Percentiles rank a stretch among this genome's conserved stretches.
phyloP scores from a whole-genome alignment of 148 eudicot species.

The Vaccinium macrocarpon region DNA sequence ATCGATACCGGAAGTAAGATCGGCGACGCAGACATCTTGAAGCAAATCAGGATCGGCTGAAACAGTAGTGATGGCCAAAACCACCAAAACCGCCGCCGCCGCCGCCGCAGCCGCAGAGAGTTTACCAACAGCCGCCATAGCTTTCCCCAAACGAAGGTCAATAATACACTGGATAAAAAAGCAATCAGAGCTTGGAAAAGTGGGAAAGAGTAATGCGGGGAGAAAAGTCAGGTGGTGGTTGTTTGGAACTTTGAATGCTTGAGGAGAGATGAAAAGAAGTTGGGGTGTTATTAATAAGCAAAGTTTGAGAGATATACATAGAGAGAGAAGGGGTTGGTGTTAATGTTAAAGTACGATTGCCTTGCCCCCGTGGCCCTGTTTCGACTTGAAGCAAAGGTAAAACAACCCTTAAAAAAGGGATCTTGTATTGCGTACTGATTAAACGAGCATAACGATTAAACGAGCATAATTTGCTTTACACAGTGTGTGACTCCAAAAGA shows the following conservation, averaged over 20 bases:
- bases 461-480: too few species aligned
- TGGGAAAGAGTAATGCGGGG: neutral
- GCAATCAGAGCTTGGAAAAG: constrained; percentile 13
- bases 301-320: neutral
- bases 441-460: too few species aligned
- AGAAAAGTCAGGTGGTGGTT: constrained; percentile 2
- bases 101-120: neutral
- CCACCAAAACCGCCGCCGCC: constrained; percentile 1
- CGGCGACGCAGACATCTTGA: constrained; percentile 40
- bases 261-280: neutral
- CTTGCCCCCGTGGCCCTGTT: neutral
- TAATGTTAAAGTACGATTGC: neutral
- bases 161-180: neutral
- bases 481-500: neutral
- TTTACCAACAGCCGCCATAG: constrained; percentile 17
- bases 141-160: neutral
- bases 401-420: neutral
- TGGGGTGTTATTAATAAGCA: constrained; percentile 16
- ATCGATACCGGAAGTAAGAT: constrained; percentile 22
- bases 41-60: constrained; percentile 37
- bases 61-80: constrained; percentile 16
- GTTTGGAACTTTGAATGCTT: constrained; percentile 8
- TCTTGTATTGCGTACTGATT: too few species aligned
- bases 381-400: neutral
- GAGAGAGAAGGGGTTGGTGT: neutral